Conservation (phyloP, 192 early-diverging fungal species). For the Oehlia diaphana region DNA sequence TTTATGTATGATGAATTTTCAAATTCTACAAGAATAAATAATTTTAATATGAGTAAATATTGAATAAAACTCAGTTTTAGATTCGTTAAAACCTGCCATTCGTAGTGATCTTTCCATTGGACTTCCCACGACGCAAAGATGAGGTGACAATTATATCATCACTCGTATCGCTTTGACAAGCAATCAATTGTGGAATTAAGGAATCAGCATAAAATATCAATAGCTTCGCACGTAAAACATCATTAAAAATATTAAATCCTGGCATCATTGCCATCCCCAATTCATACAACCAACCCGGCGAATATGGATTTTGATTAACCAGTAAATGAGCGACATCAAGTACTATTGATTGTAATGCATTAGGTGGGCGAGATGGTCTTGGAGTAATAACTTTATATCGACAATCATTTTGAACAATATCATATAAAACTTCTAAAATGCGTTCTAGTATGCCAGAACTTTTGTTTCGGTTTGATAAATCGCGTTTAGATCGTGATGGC, state of each 20-base stretch:
- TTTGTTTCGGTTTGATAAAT: background rate
- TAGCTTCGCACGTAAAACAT: slow-evolving; percentile 42
- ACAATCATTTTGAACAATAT: slow-evolving; percentile 58
- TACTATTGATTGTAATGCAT: slow-evolving; percentile 48
- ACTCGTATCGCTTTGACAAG: slow-evolving; percentile 24
- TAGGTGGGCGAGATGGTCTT: slow-evolving; percentile 53
- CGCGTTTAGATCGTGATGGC: background rate
- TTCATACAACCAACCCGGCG: slow-evolving; percentile 45
- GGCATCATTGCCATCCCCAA: slow-evolving; percentile 54
- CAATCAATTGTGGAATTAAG: slow-evolving; percentile 49
- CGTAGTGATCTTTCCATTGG: background rate
- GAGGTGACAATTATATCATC: background rate
- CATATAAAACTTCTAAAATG: slow-evolving; percentile 47
- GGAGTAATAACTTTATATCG: slow-evolving; percentile 46
- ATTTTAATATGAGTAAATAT: background rate
- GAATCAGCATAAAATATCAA: slow-evolving; percentile 45
- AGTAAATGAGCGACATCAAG: slow-evolving; percentile 49
- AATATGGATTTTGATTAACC: slow-evolving; percentile 33
- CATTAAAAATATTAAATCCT: slow-evolving; percentile 51
- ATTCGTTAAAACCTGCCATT: background rate
- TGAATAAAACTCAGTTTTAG: background rate
- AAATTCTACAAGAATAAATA: background rate
- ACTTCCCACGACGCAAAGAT: background rate
- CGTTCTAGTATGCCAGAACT: slow-evolving; percentile 31
- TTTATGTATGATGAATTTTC: slow-evolving; percentile 26